Base-by-base conservation (phyloP, 1,284 basidiomycete genomes). In the Pyrrhoderma lamaoense region DNA sequence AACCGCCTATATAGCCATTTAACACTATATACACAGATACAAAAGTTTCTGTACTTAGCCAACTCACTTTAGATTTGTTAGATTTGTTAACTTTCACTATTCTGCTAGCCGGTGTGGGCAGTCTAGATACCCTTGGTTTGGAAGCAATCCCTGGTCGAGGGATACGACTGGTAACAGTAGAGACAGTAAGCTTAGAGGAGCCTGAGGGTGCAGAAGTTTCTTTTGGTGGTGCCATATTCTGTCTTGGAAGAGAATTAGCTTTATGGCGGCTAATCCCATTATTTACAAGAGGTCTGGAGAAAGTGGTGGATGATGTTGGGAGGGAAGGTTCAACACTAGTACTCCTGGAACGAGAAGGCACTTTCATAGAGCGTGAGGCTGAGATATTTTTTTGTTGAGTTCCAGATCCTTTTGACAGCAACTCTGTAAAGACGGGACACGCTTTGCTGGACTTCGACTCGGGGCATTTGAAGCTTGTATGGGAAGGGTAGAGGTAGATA, bases 41-140 rank as follows among this genome's bases (percentile, higher is more conserved):
- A 36, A 11, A 25, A 22, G 4, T 7, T 5, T 40, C 38, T 22
- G 5, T n/a, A 40, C 14, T 5, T 5, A n/a, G 38, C 14, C 38
- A 5, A 40, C 38, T 22, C 8, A 40, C 38, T 5, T n/a, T 22
- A 5, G 11, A 31, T 31, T 11, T 11, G 11, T 11, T 5, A 31
- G 8, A 5, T 40, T 40, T 40, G 38, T 4, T 40, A 34, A 42
- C 56, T 23, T 48, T n/a, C n/a, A n/a, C n/a, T 42, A 16, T 54
- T 23, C 45, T 49, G 45, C 31, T 25, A 18, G 54, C 47, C n/a
- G 42, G 48, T 34, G 44, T 59, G 45, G 9, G 58, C 45, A 35
- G 75, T 71, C 55, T 78, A 70, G 22, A 74, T 67, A 62, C 87
- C 87, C 0, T 85, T 83, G 56, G 85, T 86, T 14, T 11, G 14